Evolutionary conservation across 2,329 filamentous ascomycete genomes (phyloP).

Genomic region (Thelonectria olida): DNA sequence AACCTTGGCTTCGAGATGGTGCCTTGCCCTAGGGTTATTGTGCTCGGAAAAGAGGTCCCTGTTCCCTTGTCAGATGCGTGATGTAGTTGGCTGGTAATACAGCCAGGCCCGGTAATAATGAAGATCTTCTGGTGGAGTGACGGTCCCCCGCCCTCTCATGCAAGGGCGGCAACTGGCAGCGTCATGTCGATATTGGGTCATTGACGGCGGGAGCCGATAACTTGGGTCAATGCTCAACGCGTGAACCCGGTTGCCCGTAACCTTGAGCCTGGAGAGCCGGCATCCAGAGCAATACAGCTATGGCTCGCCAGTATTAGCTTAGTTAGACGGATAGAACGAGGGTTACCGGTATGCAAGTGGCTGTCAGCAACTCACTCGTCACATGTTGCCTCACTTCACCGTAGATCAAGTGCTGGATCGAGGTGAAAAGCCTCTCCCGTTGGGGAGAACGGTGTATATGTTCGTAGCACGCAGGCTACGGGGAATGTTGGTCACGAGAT

Average conservation of each 20-base stretch:
- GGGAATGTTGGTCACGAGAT: not conserved
- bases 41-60: not conserved
- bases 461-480: not conserved
- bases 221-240: slow-evolving; percentile 6
- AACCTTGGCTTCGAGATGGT: not conserved
- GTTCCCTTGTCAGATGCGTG: not conserved
- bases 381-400: not conserved
- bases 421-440: not conserved
- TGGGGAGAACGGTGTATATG: not conserved
- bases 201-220: slow-evolving; percentile 6
- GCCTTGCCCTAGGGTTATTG: not conserved
- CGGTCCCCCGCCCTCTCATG: slow-evolving; percentile 2
- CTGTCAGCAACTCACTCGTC: not conserved
- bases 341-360: not conserved
- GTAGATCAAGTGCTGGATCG: not conserved
- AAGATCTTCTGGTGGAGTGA: slow-evolving; percentile 5
- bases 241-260: not conserved
- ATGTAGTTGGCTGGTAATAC: not conserved
- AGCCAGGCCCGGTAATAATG: not conserved
- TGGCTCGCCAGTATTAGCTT: not conserved
- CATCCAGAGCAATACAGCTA: not conserved
- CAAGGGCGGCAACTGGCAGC: slow-evolving; percentile 15
- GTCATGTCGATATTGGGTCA: slow-evolving; percentile 1
- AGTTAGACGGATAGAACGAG: not conserved
- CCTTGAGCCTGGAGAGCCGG: not conserved